Base-by-base conservation (phyloP, 257 asterid genomes). In the Marsdenia floribunda region DNA sequence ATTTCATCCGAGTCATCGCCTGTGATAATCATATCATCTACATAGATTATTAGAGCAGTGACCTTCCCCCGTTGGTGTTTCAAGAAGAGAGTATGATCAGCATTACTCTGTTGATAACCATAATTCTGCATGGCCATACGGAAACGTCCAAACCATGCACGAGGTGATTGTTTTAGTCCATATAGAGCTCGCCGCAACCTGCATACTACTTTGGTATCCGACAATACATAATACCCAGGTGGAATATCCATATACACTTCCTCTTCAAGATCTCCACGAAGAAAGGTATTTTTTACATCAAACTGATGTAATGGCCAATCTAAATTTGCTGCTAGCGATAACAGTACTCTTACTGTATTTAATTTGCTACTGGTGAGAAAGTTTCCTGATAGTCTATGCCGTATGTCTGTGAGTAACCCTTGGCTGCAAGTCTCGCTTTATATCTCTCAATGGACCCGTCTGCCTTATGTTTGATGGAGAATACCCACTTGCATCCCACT, bases 111-210 rank as follows among this genome's bases (percentile, higher is more conserved):
- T n/a, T n/a, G n/a, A n/a, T n/a, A n/a, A n/a, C n/a, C n/a, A 55
- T 2, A 19, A 0, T 6, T 55, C 3, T 1, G 0, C 26, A 19
- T 16, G n/a, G 8, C 58, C 0, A 53, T 0, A 5, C 1, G 0
- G 5, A 19, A 53, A 1, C 57, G 0, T 1, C 57, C 57, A 52
- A 52, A 52, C 57, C n/a, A 15, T 1, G 57, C 57, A 1, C n/a
- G 12, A 3, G 3, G 57, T 0, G n/a, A 52, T 52, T 52, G n/a
- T 16, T 15, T 52, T 21, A 52, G 14, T 0, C 57, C 57, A 16
- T 52, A 52, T 4, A 52, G 14, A 13, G 57, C 6, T 5, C 3
- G 1, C 14, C 18, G 21, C 5, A 52, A 16, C n/a, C 14, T 15
- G 4, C 57, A 52, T 0, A 52, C 57, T 0, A 49, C 53, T 2